Conservation (phyloP, 345 rosid species). For the Eucalyptus lansdowneana region DNA sequence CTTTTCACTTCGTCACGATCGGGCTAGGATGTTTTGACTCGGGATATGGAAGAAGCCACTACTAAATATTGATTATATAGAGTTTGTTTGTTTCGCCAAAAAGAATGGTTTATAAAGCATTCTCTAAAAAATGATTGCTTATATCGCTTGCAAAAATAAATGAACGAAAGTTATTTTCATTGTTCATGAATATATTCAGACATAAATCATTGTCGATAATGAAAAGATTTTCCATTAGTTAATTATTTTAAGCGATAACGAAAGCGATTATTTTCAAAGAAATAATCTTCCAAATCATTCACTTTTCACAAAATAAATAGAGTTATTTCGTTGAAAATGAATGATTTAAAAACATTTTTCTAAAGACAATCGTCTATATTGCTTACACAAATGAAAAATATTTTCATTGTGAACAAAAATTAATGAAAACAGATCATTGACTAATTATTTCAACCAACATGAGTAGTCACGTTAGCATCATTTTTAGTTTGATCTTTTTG, state of each 20-base stretch:
- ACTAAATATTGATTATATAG: not conserved
- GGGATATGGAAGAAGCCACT: not conserved
- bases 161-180: rapidly evolving
- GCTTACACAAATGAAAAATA: not conserved
- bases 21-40: not conserved
- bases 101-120: no score
- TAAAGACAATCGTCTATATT: rapidly evolving
- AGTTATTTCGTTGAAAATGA: not conserved
- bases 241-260: not conserved
- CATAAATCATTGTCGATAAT: rapidly evolving
- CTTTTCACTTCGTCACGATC: no score
- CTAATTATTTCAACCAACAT: not conserved
- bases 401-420: not conserved
- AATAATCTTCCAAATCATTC: not conserved
- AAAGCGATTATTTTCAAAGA: not conserved
- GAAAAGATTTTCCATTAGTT: not conserved
- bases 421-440: rapidly evolving
- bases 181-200: rapidly evolving
- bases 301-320: not conserved
- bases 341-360: not conserved
- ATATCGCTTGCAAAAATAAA: no score
- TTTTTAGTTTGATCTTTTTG: not conserved
- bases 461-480: rapidly evolving
- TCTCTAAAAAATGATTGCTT: not conserved
- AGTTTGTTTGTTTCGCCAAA: not conserved